Evolutionary conservation across 208 protist species (phyloP), one percentile per base, ranked within the genome.

Genomic region (Plasmodiophora brassicae): DNA sequence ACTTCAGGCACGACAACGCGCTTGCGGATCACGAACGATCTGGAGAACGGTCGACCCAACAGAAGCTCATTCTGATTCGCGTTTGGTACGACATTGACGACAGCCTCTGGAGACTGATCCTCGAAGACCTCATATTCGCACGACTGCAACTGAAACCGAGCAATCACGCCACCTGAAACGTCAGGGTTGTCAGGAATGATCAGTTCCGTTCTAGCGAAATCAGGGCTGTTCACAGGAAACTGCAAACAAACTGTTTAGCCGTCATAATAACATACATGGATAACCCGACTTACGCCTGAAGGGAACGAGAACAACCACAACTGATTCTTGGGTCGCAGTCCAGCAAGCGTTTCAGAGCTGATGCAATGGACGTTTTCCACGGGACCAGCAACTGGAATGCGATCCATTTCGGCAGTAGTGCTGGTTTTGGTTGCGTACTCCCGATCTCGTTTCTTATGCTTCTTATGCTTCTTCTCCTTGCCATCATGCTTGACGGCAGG

Each of bases 21-120:
- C 41, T 78, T 32, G 5, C 65, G 65, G 41, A 78, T 78, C 32
- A 32, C 41, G 41, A 78, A 78, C 32, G n/a, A 38, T 14, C 65
- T n/a, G 32, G 5, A 32, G n/a, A 78, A 78, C 20, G 65, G 65
- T 5, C 5, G 5, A 44, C 65, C 65, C 41, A 38, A n/a, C 10
- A 78, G 32, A 78, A 44, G 65, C 32, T 14, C 10, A 5, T 38
- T 38, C 32, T 8, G 10, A 38, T 78, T 32, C 32, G 65, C 65
- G 32, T 78, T 5, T 38, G 65, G 65, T 36, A 78, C 65, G 41
- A 78, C 41, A 78, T 78, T 78, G 5, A 78, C 65, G n/a, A 78
- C n/a, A 38, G 32, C n/a, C 41, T 38, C 14, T 5, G 14, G 32
- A 78, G 32, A n/a, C 41, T 32, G 5, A 32, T 78, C n/a, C 41